phyloP scores from a whole-genome alignment of 2,329 filamentous ascomycete species.

The Exophiala sideris region DNA sequence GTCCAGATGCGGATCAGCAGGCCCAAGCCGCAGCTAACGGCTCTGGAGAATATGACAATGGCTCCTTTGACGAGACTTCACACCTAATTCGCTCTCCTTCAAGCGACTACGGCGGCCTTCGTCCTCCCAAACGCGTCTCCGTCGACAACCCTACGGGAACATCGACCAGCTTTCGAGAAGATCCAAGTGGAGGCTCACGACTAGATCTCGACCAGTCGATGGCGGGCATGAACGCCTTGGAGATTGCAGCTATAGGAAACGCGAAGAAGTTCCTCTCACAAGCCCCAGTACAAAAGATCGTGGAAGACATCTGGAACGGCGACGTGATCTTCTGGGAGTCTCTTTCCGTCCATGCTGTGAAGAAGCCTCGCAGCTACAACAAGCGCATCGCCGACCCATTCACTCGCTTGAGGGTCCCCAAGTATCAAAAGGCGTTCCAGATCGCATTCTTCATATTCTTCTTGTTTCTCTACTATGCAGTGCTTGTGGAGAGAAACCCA shows the following conservation, averaged over 20 bases:
- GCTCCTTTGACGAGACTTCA: constrained; percentile 29
- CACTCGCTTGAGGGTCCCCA: constrained; percentile 72
- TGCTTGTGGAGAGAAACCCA: constrained; percentile 70
- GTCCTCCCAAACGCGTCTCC: constrained; percentile 17
- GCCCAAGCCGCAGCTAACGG: constrained; percentile 16
- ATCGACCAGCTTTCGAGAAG: constrained; percentile 9
- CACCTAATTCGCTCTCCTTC: constrained; percentile 31
- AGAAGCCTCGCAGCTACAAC: constrained; percentile 75
- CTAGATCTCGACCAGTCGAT: constrained; percentile 69
- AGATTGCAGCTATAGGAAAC: constrained; percentile 76
- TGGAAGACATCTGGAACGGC: constrained; percentile 81
- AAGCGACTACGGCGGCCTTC: constrained; percentile 12
- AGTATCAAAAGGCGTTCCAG: constrained; percentile 82
- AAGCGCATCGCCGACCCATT: constrained; percentile 65
- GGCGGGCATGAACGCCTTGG: constrained; percentile 76
- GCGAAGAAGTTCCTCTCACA: constrained; percentile 84
- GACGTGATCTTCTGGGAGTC: constrained; percentile 84
- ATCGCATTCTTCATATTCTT: constrained; percentile 76
- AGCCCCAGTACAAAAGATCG: constrained; percentile 73
- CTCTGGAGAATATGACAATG: not conserved
- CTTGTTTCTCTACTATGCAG: constrained; percentile 78
- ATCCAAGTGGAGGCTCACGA: not conserved
- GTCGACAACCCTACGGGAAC: constrained; percentile 9
- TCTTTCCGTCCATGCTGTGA: constrained; percentile 68
- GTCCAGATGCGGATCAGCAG: constrained; percentile 1